These are phyloP conservation scores for Dactylellina sp. DNA, from an alignment of 2,329 filamentous ascomycete species.

Conservation along the genomic window DNA sequence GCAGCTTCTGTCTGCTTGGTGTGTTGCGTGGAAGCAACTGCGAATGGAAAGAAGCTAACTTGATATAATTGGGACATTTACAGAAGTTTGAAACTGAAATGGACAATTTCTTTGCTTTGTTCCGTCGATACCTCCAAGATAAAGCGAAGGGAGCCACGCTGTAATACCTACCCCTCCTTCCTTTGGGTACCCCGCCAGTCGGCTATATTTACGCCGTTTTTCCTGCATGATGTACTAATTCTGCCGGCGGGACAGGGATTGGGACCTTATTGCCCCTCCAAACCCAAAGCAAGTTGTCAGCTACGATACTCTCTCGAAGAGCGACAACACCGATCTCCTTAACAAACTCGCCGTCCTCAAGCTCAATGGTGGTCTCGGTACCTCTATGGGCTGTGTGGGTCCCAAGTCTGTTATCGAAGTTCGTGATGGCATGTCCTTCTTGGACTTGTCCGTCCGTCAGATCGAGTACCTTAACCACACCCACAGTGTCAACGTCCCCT, in stretches of 20 bases:
- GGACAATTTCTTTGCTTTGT: constrained; percentile 99
- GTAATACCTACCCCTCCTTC: constrained; percentile 64
- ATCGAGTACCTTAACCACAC: constrained; percentile 99
- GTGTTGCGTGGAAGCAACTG: background rate
- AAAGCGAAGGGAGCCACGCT: constrained; percentile 97
- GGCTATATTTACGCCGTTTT: constrained; percentile 18
- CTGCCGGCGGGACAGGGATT: constrained; percentile 73
- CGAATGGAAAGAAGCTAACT: background rate
- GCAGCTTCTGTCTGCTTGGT: background rate
- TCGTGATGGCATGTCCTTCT: constrained; percentile 99
- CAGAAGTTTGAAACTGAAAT: constrained; percentile 98
- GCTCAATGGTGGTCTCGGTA: constrained; percentile 98
- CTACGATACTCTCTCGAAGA: constrained; percentile 89
- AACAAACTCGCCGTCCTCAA: constrained; percentile 98
- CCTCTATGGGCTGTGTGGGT: constrained; percentile 98
- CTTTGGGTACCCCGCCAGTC: constrained; percentile 32
- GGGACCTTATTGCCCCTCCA: constrained; percentile 95
- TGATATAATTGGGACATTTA: constrained; percentile 45
- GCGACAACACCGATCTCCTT: constrained; percentile 90
- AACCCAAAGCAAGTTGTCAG: constrained; percentile 93
- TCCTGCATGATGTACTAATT: constrained; percentile 57
- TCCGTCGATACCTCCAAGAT: constrained; percentile 97
- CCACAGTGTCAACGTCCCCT: constrained; percentile 95
- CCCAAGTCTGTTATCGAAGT: constrained; percentile 99
- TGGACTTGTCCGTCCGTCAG: constrained; percentile 97